Percentiles rank a stretch among this genome's conserved stretches.
Evolutionary conservation across 2,329 filamentous ascomycete genomes (phyloP).

Genomic region (Eutypa lata): DNA sequence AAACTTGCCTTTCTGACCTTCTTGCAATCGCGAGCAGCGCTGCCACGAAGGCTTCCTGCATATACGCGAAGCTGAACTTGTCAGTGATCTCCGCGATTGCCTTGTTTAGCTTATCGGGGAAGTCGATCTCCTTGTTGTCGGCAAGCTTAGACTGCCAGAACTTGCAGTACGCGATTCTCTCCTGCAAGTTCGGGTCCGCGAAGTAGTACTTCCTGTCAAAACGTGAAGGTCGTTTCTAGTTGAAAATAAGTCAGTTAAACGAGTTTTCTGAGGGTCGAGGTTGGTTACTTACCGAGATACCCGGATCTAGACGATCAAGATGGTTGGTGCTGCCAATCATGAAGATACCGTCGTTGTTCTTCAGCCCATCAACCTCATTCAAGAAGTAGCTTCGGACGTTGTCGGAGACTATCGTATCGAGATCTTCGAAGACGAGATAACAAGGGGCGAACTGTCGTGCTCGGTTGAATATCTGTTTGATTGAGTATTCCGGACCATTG

Average conservation of each 20-base stretch:
- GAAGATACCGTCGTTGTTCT: conserved; percentile 67
- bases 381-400: conserved; percentile 65
- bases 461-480: conserved; percentile 53
- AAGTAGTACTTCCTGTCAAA: conserved; percentile 69
- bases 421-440: conserved; percentile 69
- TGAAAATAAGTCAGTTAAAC: background rate
- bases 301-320: conserved; percentile 64
- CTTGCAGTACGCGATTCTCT: conserved; percentile 57
- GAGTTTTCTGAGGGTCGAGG: background rate
- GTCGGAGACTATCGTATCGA: conserved; percentile 64
- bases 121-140: conserved; percentile 56
- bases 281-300: conserved; percentile 48
- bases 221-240: conserved; percentile 59
- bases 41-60: conserved; percentile 68
- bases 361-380: conserved; percentile 69
- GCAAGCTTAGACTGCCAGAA: conserved; percentile 60
- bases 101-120: conserved; percentile 54
- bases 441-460: conserved; percentile 64
- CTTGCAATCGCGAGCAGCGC: conserved; percentile 57
- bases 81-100: conserved; percentile 61
- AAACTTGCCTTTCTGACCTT: conserved; percentile 8
- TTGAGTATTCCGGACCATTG: conserved; percentile 53
- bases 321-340: conserved; percentile 67
- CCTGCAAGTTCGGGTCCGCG: conserved; percentile 50
- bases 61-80: conserved; percentile 67